Evolutionary conservation across 352 stramenopile genomes (phyloP).

Genomic region (Phytophthora pisi): DNA sequence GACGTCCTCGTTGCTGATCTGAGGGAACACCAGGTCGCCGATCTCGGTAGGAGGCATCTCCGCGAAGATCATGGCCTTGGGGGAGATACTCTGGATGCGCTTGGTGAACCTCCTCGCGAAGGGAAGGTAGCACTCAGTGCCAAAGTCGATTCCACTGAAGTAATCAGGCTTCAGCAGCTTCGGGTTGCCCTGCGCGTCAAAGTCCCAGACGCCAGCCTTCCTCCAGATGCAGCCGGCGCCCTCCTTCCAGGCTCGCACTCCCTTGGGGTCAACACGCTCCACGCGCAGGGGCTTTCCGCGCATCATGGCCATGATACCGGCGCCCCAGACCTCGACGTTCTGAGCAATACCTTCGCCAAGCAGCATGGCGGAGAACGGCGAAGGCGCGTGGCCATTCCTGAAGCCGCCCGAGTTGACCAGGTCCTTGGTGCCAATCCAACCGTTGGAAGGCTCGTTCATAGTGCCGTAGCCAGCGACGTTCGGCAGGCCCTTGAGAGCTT

Average conservation of each 20-base stretch:
- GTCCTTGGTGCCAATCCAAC: constrained; percentile 69
- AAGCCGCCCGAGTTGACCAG: constrained; percentile 49
- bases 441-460: constrained; percentile 88
- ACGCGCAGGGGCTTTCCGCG: constrained; percentile 44
- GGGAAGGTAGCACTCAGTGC: constrained; percentile 70
- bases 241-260: constrained; percentile 64
- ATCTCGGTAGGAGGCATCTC: constrained; percentile 80
- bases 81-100: constrained; percentile 54
- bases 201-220: constrained; percentile 73
- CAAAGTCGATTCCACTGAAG: constrained; percentile 73
- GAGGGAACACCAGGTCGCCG: constrained; percentile 56
- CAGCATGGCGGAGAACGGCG: constrained; percentile 74
- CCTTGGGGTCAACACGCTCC: constrained; percentile 54
- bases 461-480: constrained; percentile 90
- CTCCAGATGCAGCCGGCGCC: constrained; percentile 70
- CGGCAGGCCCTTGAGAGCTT: constrained; percentile 55
- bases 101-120: constrained; percentile 65
- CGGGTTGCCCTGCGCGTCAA: constrained; percentile 37
- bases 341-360: constrained; percentile 70
- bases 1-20: constrained; percentile 51
- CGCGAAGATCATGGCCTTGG: constrained; percentile 71
- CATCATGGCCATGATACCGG: constrained; percentile 63
- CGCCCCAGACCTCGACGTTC: constrained; percentile 63
- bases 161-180: constrained; percentile 60
- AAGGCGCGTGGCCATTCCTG: constrained; percentile 62